phyloP scores from a whole-genome alignment of 805 yeast species.

The Yarrowia divulgata region DNA sequence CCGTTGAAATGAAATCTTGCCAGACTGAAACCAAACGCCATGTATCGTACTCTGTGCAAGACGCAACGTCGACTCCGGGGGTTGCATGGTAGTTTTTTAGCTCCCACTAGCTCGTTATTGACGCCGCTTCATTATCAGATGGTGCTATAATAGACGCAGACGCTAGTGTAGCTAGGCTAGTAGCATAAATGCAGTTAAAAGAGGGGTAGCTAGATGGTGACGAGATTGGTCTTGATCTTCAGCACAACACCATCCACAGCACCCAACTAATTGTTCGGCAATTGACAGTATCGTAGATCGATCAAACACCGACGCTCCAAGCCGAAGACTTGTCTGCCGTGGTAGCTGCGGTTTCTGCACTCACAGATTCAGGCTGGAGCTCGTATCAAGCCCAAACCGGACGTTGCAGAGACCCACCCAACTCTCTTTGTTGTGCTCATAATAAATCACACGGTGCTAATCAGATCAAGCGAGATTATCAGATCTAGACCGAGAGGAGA shows the following conservation, averaged over 20 bases:
- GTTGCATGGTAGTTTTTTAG: neutral
- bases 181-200: neutral
- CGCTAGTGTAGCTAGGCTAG: neutral
- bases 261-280: no score
- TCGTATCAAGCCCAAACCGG: neutral
- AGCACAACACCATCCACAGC: no score
- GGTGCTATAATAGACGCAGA: neutral
- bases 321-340: neutral
- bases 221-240: no score
- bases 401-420: conserved; percentile 24
- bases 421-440: neutral
- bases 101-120: neutral
- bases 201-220: no score
- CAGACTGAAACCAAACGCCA: no score
- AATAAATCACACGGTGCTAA: neutral
- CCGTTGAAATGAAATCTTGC: conserved; percentile 9
- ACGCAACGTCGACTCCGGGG: neutral
- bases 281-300: neutral
- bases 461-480: conserved; percentile 2
- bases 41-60: no score
- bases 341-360: no score
- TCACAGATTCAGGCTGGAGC: no score
- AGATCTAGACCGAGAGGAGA: neutral
- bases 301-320: neutral
- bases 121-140: conserved; percentile 6